Conservation (phyloP, 2,329 filamentous ascomycete genomes). For the Fusarium sp. region DNA sequence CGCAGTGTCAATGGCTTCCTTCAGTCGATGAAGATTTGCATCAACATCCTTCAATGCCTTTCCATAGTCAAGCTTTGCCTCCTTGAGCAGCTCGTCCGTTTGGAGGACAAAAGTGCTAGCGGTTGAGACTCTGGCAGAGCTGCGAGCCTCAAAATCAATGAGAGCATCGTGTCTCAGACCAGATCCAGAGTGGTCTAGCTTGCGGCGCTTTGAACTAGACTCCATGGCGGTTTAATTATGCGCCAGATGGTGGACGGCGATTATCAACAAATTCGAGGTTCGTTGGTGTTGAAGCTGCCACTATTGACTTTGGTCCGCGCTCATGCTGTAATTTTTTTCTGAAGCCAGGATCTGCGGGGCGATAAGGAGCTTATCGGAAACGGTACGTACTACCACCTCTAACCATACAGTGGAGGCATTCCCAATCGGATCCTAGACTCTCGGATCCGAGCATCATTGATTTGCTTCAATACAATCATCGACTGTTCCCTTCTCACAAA, state of each 20-base stretch:
- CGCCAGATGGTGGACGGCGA: slow-evolving; percentile 13
- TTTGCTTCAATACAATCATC: neutral
- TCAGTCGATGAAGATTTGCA: slow-evolving; percentile 61
- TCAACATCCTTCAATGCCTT: slow-evolving; percentile 61
- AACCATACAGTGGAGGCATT: neutral
- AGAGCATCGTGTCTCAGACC: slow-evolving; percentile 50
- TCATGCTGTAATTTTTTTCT: slow-evolving; percentile 40
- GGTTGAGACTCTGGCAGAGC: slow-evolving; percentile 54
- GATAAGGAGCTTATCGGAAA: slow-evolving; percentile 42
- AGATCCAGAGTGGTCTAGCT: slow-evolving; percentile 54
- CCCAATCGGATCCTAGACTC: neutral
- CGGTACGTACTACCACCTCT: slow-evolving; percentile 34
- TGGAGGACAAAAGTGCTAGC: slow-evolving; percentile 68
- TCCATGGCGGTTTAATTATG: slow-evolving; percentile 53
- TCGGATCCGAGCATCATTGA: slow-evolving; percentile 11
- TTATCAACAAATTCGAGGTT: slow-evolving; percentile 22
- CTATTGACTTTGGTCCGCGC: slow-evolving; percentile 15
- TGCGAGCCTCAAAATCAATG: slow-evolving; percentile 55
- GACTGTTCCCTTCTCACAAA: neutral
- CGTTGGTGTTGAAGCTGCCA: slow-evolving; percentile 33
- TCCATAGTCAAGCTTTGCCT: slow-evolving; percentile 63
- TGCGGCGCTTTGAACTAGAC: slow-evolving; percentile 59
- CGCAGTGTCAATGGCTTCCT: slow-evolving; percentile 62
- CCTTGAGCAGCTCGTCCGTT: slow-evolving; percentile 68
- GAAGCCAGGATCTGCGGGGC: slow-evolving; percentile 37